Conservation (phyloP, 306 rosid species). For the Hylodesmum podocarpum region DNA sequence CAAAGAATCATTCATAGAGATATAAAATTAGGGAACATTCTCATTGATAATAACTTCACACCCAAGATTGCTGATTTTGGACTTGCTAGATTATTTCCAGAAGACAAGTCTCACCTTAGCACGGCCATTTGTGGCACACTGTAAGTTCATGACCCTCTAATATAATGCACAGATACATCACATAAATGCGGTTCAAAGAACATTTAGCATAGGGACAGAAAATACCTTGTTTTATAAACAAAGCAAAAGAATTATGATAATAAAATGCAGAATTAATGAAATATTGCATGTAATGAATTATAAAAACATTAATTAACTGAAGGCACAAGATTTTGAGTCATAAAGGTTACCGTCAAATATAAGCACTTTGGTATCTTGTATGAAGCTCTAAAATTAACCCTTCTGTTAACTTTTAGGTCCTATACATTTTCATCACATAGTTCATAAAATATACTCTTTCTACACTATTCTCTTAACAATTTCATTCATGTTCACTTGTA, state of each 20-base stretch:
- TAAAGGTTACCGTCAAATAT: background rate
- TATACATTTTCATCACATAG: background rate
- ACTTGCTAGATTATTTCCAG: constrained; percentile 35
- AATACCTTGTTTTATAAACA: background rate
- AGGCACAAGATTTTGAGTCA: background rate
- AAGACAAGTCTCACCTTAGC: constrained; percentile 36
- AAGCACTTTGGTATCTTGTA: background rate
- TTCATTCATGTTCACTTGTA: background rate
- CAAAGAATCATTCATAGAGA: constrained; percentile 37
- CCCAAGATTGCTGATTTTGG: constrained; percentile 41
- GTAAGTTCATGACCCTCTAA: constrained; percentile 5
- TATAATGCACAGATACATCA: background rate
- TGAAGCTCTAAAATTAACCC: background rate
- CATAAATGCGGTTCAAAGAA: background rate
- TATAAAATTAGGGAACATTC: constrained; percentile 33
- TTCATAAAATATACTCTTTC: background rate
- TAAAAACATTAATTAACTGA: background rate
- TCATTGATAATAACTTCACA: constrained; percentile 30
- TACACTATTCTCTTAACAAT: background rate
- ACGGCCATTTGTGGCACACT: constrained; percentile 32
- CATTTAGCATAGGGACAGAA: background rate
- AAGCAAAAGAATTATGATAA: background rate
- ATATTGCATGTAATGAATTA: background rate
- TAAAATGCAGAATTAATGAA: background rate
- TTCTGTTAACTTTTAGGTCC: background rate